Evolutionary conservation across 1,284 basidiomycete species (phyloP), one percentile per base, ranked within the genome.

Genomic region (Kalmanozyma brasiliensis): DNA sequence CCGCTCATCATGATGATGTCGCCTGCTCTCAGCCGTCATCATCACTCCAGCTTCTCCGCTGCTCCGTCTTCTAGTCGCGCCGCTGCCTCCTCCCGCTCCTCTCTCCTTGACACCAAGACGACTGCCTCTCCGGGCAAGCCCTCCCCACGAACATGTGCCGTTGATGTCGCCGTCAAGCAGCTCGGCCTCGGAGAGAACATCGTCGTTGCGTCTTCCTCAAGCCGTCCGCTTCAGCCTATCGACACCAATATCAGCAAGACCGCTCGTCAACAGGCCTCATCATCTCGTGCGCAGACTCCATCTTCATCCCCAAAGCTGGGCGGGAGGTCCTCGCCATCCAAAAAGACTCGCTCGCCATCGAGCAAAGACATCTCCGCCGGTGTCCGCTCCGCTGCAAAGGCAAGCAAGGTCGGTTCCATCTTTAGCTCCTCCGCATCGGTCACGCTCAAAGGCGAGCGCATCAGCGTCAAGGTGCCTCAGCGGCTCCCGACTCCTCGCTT

Each of bases 401-500:
- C 41, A 5, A 52, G 2, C 17, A 53, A 53, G 22, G 11, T 40
- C 17, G 41, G 40, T 10, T 53, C 38, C 8, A 19, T 34, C 10
- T 17, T 51, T 29, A 23, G 37, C 22, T 20, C 32, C 30, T 46
- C 62, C 11, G 51, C 55, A 2, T 37, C 55, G 1, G 52, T 63
- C 20, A 63, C 43, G 2, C 42, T 64, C 30, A 57, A 52, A 19
- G 51, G 62, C 22, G 60, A 59, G 3, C 55, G 60, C 7, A 45
- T 65, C 62, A 49, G 46, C 40, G 45, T 70, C 45, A 56, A 53
- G 29, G 45, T 73, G 2, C 70, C 70, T 1, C 66, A 65, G 22
- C 61, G 60, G 34, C 59, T 73, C 13, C 70, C 70, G 4, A 22
- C 42, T 0, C 65, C 70, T 8, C 49, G 36, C 0, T 32, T 73